These are phyloP conservation scores for Oehlia diaphana DNA, from an alignment of 192 early-diverging fungal species.

Conservation along the genomic window DNA sequence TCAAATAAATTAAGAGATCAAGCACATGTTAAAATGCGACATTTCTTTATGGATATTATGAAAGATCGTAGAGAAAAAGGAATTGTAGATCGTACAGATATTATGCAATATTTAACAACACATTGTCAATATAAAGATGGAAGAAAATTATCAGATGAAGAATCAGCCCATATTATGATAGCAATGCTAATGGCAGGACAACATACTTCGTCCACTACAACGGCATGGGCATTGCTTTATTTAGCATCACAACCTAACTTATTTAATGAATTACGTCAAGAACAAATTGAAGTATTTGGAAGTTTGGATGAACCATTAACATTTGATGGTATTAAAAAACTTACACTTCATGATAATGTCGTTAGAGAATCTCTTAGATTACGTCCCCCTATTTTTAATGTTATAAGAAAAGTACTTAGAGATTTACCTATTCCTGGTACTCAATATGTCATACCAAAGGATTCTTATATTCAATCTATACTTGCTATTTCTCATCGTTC, in stretches of 20 bases:
- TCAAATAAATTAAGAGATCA: conserved; percentile 82
- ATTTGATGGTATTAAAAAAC: conserved; percentile 76
- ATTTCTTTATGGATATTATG: conserved; percentile 80
- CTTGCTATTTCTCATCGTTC: conserved; percentile 83
- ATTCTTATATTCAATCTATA: conserved; percentile 83
- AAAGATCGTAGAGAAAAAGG: conserved; percentile 65
- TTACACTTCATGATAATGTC: conserved; percentile 74
- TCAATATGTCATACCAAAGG: conserved; percentile 84
- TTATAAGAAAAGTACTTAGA: conserved; percentile 89
- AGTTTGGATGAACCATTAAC: conserved; percentile 53
- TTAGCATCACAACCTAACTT: conserved; percentile 77
- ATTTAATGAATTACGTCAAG: conserved; percentile 66
- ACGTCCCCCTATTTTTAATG: conserved; percentile 88
- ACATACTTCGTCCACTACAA: conserved; percentile 91
- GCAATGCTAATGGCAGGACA: conserved; percentile 97
- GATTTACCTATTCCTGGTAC: conserved; percentile 71
- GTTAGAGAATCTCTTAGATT: conserved; percentile 93
- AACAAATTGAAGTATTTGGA: conserved; percentile 67
- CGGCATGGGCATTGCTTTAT: conserved; percentile 88
- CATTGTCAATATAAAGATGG: conserved; percentile 89
- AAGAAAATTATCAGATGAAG: conserved; percentile 74
- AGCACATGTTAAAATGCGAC: conserved; percentile 81
- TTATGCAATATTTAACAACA: conserved; percentile 79
- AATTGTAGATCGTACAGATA: conserved; percentile 60
- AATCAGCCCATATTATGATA: conserved; percentile 95